A percentile compares a stretch with the other conserved stretches of the same genome.
Evolutionary conservation across 2,329 filamentous ascomycete genomes (phyloP).

Genomic region (Alternaria dauci): DNA sequence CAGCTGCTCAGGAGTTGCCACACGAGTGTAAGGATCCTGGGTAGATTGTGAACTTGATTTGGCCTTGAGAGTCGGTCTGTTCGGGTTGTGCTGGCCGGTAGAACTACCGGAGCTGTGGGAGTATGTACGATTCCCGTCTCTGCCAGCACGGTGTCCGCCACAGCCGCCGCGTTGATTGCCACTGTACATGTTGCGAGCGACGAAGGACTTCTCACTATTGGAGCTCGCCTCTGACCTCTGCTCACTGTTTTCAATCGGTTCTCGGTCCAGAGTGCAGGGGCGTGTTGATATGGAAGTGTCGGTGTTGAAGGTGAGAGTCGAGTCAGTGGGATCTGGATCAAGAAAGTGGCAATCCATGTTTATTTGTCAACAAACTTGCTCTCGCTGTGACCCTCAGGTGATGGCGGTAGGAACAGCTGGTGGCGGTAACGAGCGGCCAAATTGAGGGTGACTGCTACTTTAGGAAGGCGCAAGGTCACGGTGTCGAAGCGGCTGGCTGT

Average conservation of each 20-base stretch:
- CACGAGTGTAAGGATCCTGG: neutral
- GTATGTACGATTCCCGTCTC: conserved; percentile 15
- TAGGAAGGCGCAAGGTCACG: conserved; percentile 9
- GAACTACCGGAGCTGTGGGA: conserved; percentile 30
- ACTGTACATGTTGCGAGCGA: conserved; percentile 20
- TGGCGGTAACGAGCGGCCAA: neutral
- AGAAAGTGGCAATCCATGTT: conserved; percentile 1
- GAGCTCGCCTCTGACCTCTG: conserved; percentile 11
- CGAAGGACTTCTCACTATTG: conserved; percentile 1
- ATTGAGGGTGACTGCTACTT: conserved; percentile 19
- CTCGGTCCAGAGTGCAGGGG: neutral
- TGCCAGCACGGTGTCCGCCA: conserved; percentile 13
- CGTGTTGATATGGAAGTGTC: neutral
- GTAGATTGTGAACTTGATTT: neutral
- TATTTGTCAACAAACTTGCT: conserved; percentile 18
- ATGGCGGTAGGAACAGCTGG: neutral
- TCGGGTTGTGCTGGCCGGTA: conserved; percentile 5
- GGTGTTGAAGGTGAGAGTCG: neutral
- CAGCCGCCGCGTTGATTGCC: conserved; percentile 15
- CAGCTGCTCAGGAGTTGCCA: conserved; percentile 9
- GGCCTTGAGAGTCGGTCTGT: conserved; percentile 14
- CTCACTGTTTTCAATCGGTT: neutral
- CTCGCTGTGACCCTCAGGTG: neutral
- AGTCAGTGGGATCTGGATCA: conserved; percentile 1
- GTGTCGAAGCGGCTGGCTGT: neutral